Base-by-base conservation (phyloP, 2,329 filamentous ascomycete genomes). In the Raffaelea ambrosiae region DNA sequence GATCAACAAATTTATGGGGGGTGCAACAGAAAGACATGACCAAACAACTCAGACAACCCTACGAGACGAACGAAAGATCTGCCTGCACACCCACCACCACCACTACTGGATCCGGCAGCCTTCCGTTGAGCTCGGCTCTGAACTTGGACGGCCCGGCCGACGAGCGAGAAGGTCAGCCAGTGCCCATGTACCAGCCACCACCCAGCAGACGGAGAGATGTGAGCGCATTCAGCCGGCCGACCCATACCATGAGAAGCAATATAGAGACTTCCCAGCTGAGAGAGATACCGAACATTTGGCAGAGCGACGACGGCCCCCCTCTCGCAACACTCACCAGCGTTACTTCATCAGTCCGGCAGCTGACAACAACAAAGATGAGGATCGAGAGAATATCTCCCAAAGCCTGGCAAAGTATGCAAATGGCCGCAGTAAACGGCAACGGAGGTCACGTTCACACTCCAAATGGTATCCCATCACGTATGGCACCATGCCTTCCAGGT, bases 51-150 rank as follows among this genome's bases (percentile, higher is more conserved):
- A 38, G 7, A 5, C 35, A 16, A 14, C 7, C 8, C 5, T 19
- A 16, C 5, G 18, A 16, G 16, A 16, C 16, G 35, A 38, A 38
- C 8, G 13, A 38, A 44, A 23, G 52, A 57, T 74, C 53, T 78
- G 76, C 55, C 54, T 78, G 49, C 77, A 81, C 59, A 77, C 72
- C 53, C 77, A 81, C 56, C 76, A 81, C 56, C 77, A 81, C 60
- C 77, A 81, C 64, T 81, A 80, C 66, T 80, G 77, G 77, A 72
- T 53, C 64, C 59, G 57, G 16, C 35, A 38, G 16, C 35, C 35
- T 38, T 29, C 26, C 26, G 16, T 8, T 16, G 7, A 52, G 38
- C 47, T 44, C 48, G 39, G 36, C 33, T 26, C 23, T 38, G 40
- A 38, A 36, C 48, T 53, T 43, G 51, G 56, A 49, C 51, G 55